Conservation (phyloP, 2,329 filamentous ascomycete genomes). For the Parafenestella ontariensis region DNA sequence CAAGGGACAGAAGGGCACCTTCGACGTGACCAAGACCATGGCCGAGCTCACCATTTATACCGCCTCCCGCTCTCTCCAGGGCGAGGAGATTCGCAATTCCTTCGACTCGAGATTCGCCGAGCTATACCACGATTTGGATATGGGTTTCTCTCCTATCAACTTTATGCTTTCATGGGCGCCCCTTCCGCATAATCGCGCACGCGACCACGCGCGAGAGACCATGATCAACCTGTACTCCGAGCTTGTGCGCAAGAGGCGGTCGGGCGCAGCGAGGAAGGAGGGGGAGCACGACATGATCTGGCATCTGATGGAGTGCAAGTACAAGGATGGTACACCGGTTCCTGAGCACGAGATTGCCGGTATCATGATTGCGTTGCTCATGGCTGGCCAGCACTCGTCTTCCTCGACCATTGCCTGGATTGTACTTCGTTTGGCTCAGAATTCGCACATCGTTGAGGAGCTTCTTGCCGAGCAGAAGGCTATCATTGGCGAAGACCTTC, state of each 20-base stretch:
- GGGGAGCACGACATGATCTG: slow-evolving; percentile 78
- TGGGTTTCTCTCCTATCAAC: slow-evolving; percentile 88
- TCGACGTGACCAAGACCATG: slow-evolving; percentile 77
- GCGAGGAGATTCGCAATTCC: slow-evolving; percentile 78
- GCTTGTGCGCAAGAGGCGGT: slow-evolving; percentile 76
- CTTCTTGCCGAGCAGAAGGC: slow-evolving; percentile 82
- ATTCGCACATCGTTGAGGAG: slow-evolving; percentile 79
- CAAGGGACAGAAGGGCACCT: slow-evolving; percentile 71
- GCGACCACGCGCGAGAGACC: slow-evolving; percentile 79
- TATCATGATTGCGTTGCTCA: slow-evolving; percentile 93
- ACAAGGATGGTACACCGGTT: slow-evolving; percentile 82
- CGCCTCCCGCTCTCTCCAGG: slow-evolving; percentile 83
- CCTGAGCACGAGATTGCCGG: slow-evolving; percentile 86
- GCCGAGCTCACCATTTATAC: slow-evolving; percentile 91
- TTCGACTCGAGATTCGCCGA: slow-evolving; percentile 83
- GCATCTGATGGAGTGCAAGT: slow-evolving; percentile 83
- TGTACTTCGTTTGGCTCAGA: slow-evolving; percentile 77
- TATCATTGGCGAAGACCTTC: slow-evolving; percentile 75
- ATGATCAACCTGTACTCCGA: slow-evolving; percentile 84
- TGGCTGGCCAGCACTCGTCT: slow-evolving; percentile 91
- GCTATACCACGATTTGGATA: slow-evolving; percentile 87
- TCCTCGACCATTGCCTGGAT: slow-evolving; percentile 87
- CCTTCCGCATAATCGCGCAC: slow-evolving; percentile 84
- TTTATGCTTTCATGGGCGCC: slow-evolving; percentile 90
- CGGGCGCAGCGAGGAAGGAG: slow-evolving; percentile 57